Evolutionary conservation across 164 flowering plant genomes (phyloP), one percentile per base, ranked within the genome.

Genomic region (Chimonanthus praecox): DNA sequence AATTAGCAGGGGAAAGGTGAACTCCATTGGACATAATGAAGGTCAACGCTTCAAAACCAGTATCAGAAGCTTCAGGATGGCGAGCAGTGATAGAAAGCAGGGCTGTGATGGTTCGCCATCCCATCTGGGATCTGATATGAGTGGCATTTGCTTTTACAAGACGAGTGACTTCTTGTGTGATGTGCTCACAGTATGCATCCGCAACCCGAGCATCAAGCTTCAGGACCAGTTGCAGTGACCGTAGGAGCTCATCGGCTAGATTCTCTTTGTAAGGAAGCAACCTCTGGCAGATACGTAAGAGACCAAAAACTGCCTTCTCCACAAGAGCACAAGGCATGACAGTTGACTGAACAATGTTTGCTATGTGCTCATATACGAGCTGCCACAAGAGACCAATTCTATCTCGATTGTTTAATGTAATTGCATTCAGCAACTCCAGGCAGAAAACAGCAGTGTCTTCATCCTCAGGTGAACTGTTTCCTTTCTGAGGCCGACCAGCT

Each of bases 201-300:
- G 86, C 84, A 20, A 84, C 84, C 69, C 86, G 76, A 50, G 83
- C 86, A 76, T 83, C 82, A 33, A 83, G 86, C 77, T 83, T 81
- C 71, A 78, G 49, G 9, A 83, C 77, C 48, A 83, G 70, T 20
- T 81, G 84, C 58, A 83, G 76, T 47, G 86, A 83, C 74, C 80
- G 73, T 46, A 83, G 68, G 62, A 83, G 82, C 51, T 83, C 86
- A 65, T 83, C 86, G 67, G 82, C 80, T 54, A 81, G 78, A 66
- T 75, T 79, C 62, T 81, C 84, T 66, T 81, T 81, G 60, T 81
- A 81, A 4, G 86, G 86, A 66, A 81, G 84, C 66, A 83, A 70
- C 58, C 84, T 70, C 68, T 83, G 84, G 72, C 84, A 83, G 45
- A 83, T 81, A 11, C 82, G 77, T 10, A 83, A 70, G 4, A 83